Percentiles rank a stretch among this genome's conserved stretches.
Conservation (phyloP, 176 grass and related monocot species). For the Carex myosuroides region DNA sequence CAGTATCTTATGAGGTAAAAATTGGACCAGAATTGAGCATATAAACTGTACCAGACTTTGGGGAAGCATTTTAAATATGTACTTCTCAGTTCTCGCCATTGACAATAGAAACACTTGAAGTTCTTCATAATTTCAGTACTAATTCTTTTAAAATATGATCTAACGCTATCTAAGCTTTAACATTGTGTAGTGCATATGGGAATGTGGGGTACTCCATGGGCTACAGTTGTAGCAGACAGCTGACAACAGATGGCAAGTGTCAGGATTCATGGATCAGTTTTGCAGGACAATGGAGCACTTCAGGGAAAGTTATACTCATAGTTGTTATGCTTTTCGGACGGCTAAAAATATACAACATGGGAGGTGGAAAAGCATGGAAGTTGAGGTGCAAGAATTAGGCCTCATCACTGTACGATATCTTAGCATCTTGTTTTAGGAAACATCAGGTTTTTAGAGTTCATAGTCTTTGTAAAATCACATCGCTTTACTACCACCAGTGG, state of each 20-base stretch:
- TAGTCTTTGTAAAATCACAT: too few relatives aligned
- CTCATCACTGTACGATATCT: not conserved
- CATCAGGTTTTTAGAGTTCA: not conserved
- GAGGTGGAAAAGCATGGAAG: constrained; percentile 56
- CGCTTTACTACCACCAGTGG: too few relatives aligned
- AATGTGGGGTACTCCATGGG: constrained; percentile 55
- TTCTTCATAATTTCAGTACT: not conserved
- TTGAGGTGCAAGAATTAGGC: constrained; percentile 26
- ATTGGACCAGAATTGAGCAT: not conserved
- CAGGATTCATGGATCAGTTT: constrained; percentile 40
- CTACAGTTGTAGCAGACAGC: constrained; percentile 50
- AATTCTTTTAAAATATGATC: not conserved
- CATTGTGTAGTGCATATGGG: constrained; percentile 53
- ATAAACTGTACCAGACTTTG: not conserved
- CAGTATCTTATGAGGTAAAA: not conserved
- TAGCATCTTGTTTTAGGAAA: not conserved
- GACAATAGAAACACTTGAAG: not conserved
- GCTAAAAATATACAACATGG: constrained; percentile 44
- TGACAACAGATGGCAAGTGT: constrained; percentile 28
- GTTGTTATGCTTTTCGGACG: constrained; percentile 48
- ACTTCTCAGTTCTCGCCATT: not conserved
- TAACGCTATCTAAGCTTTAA: not conserved
- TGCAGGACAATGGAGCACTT: constrained; percentile 38
- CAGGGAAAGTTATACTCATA: constrained; percentile 47
- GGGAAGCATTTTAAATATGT: not conserved